These are phyloP conservation scores for Rhizophagus sp. DNA, from an alignment of 192 early-diverging fungal species.

Conservation along the genomic window DNA sequence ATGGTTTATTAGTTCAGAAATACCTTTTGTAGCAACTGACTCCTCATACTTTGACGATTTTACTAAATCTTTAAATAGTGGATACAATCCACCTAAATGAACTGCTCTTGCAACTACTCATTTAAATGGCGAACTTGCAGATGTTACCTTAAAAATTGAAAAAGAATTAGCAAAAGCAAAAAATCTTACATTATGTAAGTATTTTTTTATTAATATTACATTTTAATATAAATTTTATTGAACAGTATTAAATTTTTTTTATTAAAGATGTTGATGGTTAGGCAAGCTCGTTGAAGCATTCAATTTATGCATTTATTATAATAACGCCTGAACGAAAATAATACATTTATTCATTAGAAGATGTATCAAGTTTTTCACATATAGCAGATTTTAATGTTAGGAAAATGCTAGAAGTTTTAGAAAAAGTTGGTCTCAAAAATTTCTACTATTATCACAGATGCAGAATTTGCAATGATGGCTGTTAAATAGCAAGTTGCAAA, in stretches of 20 bases:
- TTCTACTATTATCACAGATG: no score
- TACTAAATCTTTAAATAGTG: background rate
- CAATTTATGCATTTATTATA: background rate
- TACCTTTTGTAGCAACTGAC: background rate
- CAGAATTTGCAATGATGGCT: no score
- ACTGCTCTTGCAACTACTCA: background rate
- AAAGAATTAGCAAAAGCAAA: background rate
- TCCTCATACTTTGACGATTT: conserved; percentile 1
- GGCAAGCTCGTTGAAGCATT: background rate
- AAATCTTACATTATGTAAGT: conserved; percentile 12
- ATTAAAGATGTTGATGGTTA: background rate
- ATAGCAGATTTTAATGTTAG: no score
- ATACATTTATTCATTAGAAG: no score
- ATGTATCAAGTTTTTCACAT: no score
- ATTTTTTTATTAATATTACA: no score
- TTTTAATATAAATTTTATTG: no score
- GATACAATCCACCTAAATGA: background rate
- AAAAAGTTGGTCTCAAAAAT: no score
- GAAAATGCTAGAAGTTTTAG: no score
- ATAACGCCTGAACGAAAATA: background rate
- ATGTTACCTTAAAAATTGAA: background rate
- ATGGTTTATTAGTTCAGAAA: background rate
- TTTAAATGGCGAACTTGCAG: background rate
- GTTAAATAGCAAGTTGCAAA: no score
- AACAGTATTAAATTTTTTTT: no score